phyloP scores from a whole-genome alignment of 441 rosid species.

The Cnidoscolus chayamansa region DNA sequence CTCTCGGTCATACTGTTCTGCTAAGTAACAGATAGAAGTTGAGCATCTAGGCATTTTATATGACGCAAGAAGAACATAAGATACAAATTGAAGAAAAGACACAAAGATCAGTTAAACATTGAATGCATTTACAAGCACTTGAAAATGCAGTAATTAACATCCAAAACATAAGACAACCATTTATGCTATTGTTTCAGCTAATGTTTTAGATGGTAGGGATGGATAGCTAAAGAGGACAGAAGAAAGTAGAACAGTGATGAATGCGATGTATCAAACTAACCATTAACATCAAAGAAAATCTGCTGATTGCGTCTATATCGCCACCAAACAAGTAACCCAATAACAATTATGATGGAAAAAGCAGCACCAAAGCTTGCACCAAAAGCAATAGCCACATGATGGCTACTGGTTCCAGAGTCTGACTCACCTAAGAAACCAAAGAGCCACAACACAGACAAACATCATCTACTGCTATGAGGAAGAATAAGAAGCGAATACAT shows the following conservation, averaged over 20 bases:
- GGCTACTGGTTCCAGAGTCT: slow-evolving; percentile 49
- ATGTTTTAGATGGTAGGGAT: not conserved
- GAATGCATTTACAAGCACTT: not conserved
- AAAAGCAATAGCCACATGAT: slow-evolving; percentile 66
- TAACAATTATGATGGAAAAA: slow-evolving; percentile 44
- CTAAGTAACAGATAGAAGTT: slow-evolving; percentile 18
- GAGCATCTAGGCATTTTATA: slow-evolving; percentile 12
- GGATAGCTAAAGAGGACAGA: not conserved
- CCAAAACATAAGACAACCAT: not conserved
- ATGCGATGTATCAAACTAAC: slow-evolving; percentile 33
- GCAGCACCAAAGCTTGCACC: slow-evolving; percentile 81
- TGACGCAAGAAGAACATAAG: not conserved
- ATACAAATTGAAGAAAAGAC: not conserved
- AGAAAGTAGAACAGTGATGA: not conserved
- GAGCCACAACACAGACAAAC: slow-evolving; percentile 3
- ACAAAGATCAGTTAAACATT: not conserved
- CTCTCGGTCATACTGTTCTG: slow-evolving; percentile 93
- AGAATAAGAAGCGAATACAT: slow-evolving; percentile 5
- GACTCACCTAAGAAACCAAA: slow-evolving; percentile 42
- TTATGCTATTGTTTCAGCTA: not conserved
- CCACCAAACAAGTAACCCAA: slow-evolving; percentile 79
- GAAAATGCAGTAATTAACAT: not conserved
- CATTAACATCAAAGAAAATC: slow-evolving; percentile 90
- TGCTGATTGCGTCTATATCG: slow-evolving; percentile 78
- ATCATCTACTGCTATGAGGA: not conserved